phyloP scores from a whole-genome alignment of 495 filamentous ascomycete genomes.

The Glarea lozoyensis region DNA sequence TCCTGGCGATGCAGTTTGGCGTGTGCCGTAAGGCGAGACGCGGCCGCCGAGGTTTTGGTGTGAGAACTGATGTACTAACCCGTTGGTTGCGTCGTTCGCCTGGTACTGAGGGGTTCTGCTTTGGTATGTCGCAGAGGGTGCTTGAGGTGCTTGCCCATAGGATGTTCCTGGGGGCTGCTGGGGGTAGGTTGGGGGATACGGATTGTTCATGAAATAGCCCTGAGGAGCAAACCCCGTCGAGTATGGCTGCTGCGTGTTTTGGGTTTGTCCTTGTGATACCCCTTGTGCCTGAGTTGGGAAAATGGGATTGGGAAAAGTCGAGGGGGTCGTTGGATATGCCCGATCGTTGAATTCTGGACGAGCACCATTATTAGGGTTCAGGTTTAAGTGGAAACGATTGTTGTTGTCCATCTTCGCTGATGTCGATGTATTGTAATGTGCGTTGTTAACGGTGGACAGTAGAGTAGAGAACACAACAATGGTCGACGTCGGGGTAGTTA shows the following conservation, averaged over 20 bases:
- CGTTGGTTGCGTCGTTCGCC: slow-evolving; percentile 65
- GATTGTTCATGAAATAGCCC: slow-evolving; percentile 58
- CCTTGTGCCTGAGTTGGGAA: slow-evolving; percentile 39
- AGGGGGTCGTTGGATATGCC: slow-evolving; percentile 92
- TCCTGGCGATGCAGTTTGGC: slow-evolving; percentile 57
- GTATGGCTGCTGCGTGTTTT: slow-evolving; percentile 38
- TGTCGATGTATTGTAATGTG: not conserved
- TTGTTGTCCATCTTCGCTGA: slow-evolving; percentile 20
- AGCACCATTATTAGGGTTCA: slow-evolving; percentile 64
- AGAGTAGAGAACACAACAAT: not conserved
- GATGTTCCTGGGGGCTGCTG: slow-evolving; percentile 23
- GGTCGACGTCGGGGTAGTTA: too few relatives aligned
- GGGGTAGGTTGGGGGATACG: slow-evolving; percentile 25
- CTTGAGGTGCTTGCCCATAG: slow-evolving; percentile 26
- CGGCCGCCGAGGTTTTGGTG: slow-evolving; percentile 87
- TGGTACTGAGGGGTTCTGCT: slow-evolving; percentile 39
- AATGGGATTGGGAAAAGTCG: slow-evolving; percentile 89
- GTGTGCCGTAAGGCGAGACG: slow-evolving; percentile 54
- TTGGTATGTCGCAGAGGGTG: slow-evolving; percentile 44
- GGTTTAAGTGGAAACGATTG: slow-evolving; percentile 63
- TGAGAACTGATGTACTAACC: slow-evolving; percentile 89
- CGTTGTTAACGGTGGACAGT: slow-evolving; percentile 12
- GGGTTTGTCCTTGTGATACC: slow-evolving; percentile 25
- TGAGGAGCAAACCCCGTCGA: slow-evolving; percentile 38
- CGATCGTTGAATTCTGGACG: slow-evolving; percentile 56